A percentile compares a stretch with the other conserved stretches of the same genome.
These are phyloP conservation scores for Discostella pseudostelligera DNA, from an alignment of 108 stramenopile genomes.

Conservation along the genomic window DNA sequence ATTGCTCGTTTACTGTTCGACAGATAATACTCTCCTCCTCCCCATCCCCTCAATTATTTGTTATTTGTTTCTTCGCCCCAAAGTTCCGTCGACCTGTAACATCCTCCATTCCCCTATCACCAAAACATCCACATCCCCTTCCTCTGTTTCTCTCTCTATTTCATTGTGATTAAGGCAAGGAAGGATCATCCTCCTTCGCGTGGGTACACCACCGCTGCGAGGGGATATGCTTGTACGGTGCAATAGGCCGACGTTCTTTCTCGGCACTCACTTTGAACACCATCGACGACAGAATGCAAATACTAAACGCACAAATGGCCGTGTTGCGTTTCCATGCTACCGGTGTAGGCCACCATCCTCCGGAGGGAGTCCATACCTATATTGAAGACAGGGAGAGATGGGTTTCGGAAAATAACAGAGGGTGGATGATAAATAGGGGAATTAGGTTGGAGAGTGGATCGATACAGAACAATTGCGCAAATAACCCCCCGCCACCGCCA, in stretches of 20 bases:
- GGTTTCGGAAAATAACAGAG: background rate
- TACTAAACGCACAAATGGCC: conserved; percentile 48
- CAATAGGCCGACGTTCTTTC: conserved; percentile 72
- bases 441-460: background rate
- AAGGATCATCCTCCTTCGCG: conserved; percentile 56
- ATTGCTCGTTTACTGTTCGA: too few species aligned
- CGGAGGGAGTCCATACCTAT: conserved; percentile 85
- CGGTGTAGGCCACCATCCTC: conserved; percentile 88
- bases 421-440: background rate
- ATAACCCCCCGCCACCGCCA: too few species aligned
- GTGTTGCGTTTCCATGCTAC: conserved; percentile 77
- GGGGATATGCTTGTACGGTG: conserved; percentile 52
- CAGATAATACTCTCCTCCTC: too few species aligned
- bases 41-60: too few species aligned
- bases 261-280: conserved; percentile 71
- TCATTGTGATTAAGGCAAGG: conserved; percentile 24
- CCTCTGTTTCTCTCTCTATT: too few species aligned
- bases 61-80: too few species aligned
- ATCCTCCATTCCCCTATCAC: too few species aligned
- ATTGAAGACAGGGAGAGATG: background rate
- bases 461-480: too few species aligned
- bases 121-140: too few species aligned
- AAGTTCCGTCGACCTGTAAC: too few species aligned
- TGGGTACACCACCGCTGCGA: conserved; percentile 52
- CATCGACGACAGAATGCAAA: conserved; percentile 42